A percentile compares a stretch with the other conserved stretches of the same genome.
Conservation (phyloP, 2,329 filamentous ascomycete species). For the Rutstroemia sp. region DNA sequence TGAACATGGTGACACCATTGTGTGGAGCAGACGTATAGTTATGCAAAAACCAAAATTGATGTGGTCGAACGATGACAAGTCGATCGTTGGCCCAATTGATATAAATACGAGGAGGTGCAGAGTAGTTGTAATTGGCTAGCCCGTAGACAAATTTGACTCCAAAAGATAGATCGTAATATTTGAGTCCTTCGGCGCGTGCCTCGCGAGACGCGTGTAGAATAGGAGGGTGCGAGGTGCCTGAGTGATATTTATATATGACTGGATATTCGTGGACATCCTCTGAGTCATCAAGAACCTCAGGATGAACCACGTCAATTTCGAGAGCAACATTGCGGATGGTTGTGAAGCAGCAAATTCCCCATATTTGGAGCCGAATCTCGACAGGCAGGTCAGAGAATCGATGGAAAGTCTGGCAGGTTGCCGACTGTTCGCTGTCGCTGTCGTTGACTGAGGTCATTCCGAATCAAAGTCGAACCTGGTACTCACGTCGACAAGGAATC, state of each 20-base stretch:
- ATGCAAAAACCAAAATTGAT: neutral
- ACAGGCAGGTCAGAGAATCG: neutral
- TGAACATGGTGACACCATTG: neutral
- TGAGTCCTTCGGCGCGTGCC: neutral
- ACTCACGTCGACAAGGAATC: too few species aligned
- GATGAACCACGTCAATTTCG: neutral
- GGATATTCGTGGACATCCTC: too few species aligned
- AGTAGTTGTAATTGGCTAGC: neutral
- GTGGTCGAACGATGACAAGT: neutral
- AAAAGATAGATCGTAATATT: neutral
- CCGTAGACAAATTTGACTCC: neutral
- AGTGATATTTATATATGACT: neutral
- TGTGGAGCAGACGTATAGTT: neutral
- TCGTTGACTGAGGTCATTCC: too few species aligned
- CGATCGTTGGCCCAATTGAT: neutral
- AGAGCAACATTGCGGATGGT: neutral
- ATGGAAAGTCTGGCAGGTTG: neutral
- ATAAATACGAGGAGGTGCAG: neutral
- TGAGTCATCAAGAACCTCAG: too few species aligned
- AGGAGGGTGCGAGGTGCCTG: neutral
- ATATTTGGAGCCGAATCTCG: neutral
- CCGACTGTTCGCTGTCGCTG: neutral
- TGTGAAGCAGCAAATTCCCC: neutral
- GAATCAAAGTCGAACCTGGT: too few species aligned
- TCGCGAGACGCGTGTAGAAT: neutral